Base-by-base conservation (phyloP, 2,329 filamentous ascomycete genomes). In the Canariomyces notabilis region DNA sequence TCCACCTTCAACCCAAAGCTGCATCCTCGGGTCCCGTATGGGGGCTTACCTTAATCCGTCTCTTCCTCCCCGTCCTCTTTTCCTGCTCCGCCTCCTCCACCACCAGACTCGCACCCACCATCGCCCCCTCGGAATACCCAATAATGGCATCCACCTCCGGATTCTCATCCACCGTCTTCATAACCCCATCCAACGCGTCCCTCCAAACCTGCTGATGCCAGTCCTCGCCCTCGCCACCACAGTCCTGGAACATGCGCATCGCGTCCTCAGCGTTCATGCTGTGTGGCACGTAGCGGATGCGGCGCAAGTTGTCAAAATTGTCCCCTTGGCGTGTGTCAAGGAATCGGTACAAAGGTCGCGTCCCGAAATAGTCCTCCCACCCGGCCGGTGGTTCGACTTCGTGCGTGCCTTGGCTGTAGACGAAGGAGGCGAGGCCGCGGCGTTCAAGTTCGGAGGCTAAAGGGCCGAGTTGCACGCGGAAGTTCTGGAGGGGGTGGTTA, bases 311-410 rank as follows among this genome's bases (percentile, higher is more conserved):
- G 23, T 58, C 57, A 29, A 59, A 59, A 12, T 53, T 51, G 43
- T 59, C 55, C 19, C 53, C 53, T 3, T 44, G 37, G 22, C 49
- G 41, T 2, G 55, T 55, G 45, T 59, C 56, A n/a, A 59, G 44
- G 39, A 59, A 59, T 3, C 57, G 53, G 46, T 53, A 59, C 2
- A 58, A 39, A 7, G 57, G 56, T 2, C 48, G 50, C 9, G 53
- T 39, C 33, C 57, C 57, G 18, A 59, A 59, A 47, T 59, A 59
- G 35, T 58, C 53, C 34, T 59, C 57, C 53, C 55, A 59, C 2
- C 57, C 57, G 5, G 26, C 12, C 2, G 57, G 57, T 1, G 57
- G 49, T 7, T 54, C 52, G 5, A 57, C 56, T 37, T 55, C 53
- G 48, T 57, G 52, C 1, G 34, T 34, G 14, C 57, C 57, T 31